A percentile compares a stretch with the other conserved stretches of the same genome.
Evolutionary conservation across 306 rosid species (phyloP).

Genomic region (Comarum palustre): DNA sequence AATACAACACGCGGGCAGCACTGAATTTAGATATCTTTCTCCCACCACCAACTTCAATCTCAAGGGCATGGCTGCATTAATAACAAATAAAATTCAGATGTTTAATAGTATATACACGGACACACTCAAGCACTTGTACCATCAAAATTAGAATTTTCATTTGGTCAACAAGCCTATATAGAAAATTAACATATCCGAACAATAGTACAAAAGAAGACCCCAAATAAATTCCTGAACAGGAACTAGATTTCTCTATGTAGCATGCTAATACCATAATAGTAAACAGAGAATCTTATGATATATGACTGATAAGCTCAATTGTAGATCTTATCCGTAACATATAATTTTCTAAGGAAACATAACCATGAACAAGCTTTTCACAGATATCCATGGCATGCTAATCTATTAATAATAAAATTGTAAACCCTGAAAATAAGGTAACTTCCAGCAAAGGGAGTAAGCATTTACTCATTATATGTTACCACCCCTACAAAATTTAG

Average conservation of each 20-base stretch:
- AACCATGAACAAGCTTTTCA: not conserved
- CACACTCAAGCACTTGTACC: not conserved
- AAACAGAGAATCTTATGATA: not conserved
- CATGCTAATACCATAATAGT: not conserved
- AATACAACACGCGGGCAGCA: slow-evolving; percentile 72
- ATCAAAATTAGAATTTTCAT: not conserved
- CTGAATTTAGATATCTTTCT: slow-evolving; percentile 88
- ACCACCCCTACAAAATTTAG: slow-evolving; percentile 1
- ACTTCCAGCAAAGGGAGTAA: not conserved
- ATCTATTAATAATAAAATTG: not conserved
- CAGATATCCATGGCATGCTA: not conserved
- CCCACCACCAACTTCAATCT: slow-evolving; percentile 94
- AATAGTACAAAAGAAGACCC: not conserved
- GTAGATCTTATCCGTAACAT: not conserved
- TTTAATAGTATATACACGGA: not conserved
- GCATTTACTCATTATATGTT: not conserved
- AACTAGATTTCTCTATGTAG: slow-evolving; percentile 9
- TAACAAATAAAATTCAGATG: slow-evolving; percentile 29
- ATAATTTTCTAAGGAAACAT: not conserved
- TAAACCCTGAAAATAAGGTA: not conserved
- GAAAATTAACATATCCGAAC: not conserved
- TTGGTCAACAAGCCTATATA: not conserved
- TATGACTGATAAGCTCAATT: not conserved
- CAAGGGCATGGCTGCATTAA: slow-evolving; percentile 70
- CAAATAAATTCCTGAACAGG: not conserved